Evolutionary conservation across 2,329 filamentous ascomycete species (phyloP), one percentile per base, ranked within the genome.

Genomic region (Talaromyces sp.): DNA sequence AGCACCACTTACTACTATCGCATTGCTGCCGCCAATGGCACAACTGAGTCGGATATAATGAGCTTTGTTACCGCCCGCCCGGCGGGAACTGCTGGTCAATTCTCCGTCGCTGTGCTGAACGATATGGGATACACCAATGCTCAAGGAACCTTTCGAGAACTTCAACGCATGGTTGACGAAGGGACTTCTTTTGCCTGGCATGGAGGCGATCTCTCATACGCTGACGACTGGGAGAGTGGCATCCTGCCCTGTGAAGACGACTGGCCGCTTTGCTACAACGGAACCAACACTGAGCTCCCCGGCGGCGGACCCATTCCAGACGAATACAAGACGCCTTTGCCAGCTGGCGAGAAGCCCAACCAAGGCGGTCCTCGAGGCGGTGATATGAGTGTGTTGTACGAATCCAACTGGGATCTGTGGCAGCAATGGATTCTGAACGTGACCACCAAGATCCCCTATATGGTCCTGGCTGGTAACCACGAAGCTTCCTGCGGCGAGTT

Each of bases 51-150:
- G 2, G 72, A 78, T 0, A 70, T 80, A 17, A 66, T 81, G 60
- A 77, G 68, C 64, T 83, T 83, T 73, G 79, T 70, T 22, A 82
- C 81, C 2, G 77, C 79, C 25, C 75, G 72, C 2, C 73, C 73
- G 8, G 74, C 78, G 28, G 81, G 81, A 56, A 75, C 80, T 62
- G 61, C 64, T 0, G 71, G 67, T 5, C 66, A 72, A 11, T 83
- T 83, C 68, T 74, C 72, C 5, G 70, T 82, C 15, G 80, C 79
- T 22, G 76, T 83, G 1, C 64, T 83, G 44, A 81, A 81, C 63
- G 81, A 84, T 63, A 82, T 84, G 81, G 81, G 81, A 8, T 82
- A 82, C 70, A 82, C 80, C 52, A 83, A 83, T 57, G 81, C 80
- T 19, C 68, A 72, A 1, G 81, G 81, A 17, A 83, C 81, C 1